Evolutionary conservation across 2,329 filamentous ascomycete genomes (phyloP), one percentile per base, ranked within the genome.

Genomic region (Pyrenophora tritici-repentis): DNA sequence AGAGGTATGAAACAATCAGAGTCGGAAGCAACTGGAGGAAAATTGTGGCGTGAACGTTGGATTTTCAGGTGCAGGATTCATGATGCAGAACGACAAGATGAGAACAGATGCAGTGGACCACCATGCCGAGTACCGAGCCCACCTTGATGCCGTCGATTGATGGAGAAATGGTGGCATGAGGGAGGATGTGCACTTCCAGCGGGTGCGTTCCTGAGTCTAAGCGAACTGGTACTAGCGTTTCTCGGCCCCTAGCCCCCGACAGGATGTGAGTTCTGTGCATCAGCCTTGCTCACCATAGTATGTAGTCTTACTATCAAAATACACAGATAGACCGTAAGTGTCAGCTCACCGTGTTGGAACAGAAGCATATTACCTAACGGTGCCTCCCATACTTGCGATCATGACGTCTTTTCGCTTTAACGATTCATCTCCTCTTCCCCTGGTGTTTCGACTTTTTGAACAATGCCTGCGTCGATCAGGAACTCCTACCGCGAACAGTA

Each of bases 391-490:
- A 10, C 18, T n/a, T 22, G n/a, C 6, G 24, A 3, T 33, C 20
- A 40, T 41, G 37, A 47, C 26, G 37, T 42, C 10, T 31, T 10
- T 18, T 13, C 20, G 34, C 16, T 20, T 16, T n/a, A 18, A 31
- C 7, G 17, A n/a, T 38, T 33, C 22, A 35, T 42, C 22, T 42
- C 42, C 34, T 22, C 14, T 17, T 51, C 41, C 54, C 53, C 32
- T 50, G 46, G 47, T 45, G 56, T 60, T 58, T 60, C 61, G 49
- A 43, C 31, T 50, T 35, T 35, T 14, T 10, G 12, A 37, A 37
- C n/a, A 20, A 58, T 59, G 51, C 61, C 51, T 60, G 59, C 45
- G 56, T 58, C 53, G 56, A 63, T 62, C 58, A 46, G 38, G 46
- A 51, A 53, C 40, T 31, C 40, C 48, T 43, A 32, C 38, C 39